Percentiles rank a stretch among this genome's conserved stretches.
Evolutionary conservation across 2,329 filamentous ascomycete genomes (phyloP).

Genomic region (Chrysoporthe cubensis): DNA sequence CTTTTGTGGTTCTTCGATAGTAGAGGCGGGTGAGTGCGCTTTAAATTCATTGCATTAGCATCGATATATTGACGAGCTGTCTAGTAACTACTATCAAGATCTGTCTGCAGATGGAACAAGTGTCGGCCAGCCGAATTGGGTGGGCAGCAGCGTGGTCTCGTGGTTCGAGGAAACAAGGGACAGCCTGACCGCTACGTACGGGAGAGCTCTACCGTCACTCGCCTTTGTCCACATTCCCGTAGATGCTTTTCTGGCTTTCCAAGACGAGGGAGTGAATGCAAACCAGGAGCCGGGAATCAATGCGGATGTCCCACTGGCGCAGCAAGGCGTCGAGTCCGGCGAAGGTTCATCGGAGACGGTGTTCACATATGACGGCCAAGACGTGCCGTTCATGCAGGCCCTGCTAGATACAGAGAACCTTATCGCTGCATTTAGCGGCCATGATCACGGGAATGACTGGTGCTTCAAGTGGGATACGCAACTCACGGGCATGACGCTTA

Average conservation of each 20-base stretch:
- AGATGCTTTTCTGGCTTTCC: conserved; percentile 37
- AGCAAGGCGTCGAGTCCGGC: conserved; percentile 48
- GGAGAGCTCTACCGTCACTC: conserved; percentile 47
- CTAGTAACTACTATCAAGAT: conserved; percentile 42
- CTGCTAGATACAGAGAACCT: conserved; percentile 58
- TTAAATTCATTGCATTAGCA: fast-evolving
- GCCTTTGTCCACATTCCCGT: conserved; percentile 55
- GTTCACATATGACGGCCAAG: conserved; percentile 53
- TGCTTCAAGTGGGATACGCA: conserved; percentile 52
- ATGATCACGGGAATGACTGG: conserved; percentile 69
- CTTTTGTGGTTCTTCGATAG: conserved; percentile 68
- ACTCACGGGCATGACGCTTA: conserved; percentile 36
- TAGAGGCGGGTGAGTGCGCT: conserved; percentile 43
- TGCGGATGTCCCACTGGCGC: conserved; percentile 46
- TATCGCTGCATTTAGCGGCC: conserved; percentile 64
- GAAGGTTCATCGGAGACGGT: conserved; percentile 43
- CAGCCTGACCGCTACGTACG: conserved; percentile 33
- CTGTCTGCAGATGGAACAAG: conserved; percentile 25
- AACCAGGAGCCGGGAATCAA: conserved; percentile 50
- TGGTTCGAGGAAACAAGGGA: conserved; percentile 48
- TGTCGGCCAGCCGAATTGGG: conserved; percentile 44
- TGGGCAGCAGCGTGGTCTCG: conserved; percentile 46
- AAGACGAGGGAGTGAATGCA: conserved; percentile 40
- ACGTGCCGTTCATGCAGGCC: conserved; percentile 66
- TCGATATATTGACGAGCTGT: background rate